Percentiles rank a stretch among this genome's conserved stretches.
Evolutionary conservation across 1,139 yeast genomes (phyloP).

Genomic region (Insectozyma bohioensis): DNA sequence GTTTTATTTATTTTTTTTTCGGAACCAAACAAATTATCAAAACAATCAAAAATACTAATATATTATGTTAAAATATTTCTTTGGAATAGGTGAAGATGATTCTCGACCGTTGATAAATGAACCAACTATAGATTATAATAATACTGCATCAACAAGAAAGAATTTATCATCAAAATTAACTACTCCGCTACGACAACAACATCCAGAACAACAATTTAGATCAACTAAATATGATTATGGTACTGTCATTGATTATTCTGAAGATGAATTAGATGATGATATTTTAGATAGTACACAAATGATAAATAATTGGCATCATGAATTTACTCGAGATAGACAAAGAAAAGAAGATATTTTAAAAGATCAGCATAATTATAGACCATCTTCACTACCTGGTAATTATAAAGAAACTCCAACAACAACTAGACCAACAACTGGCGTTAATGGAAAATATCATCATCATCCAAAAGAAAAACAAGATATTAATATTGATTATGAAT

Average conservation of each 20-base stretch:
- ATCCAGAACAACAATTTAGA: constrained; percentile 1
- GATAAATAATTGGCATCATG: constrained; percentile 12
- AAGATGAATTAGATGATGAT: constrained; percentile 24
- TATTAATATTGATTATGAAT: too few species aligned
- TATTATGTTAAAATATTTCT: constrained; percentile 12
- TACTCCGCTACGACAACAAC: not conserved
- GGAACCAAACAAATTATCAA: too few species aligned
- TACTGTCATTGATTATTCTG: constrained; percentile 11
- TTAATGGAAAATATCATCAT: too few species aligned
- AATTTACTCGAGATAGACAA: constrained; percentile 7
- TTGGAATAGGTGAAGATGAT: constrained; percentile 14
- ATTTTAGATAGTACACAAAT: constrained; percentile 14
- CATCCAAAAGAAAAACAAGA: too few species aligned
- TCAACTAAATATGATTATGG: too few species aligned
- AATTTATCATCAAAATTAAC: not conserved
- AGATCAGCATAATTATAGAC: too few species aligned
- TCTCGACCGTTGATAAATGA: constrained; percentile 32
- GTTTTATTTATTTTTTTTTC: too few species aligned
- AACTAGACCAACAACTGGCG: too few species aligned
- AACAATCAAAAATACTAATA: too few species aligned
- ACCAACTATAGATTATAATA: constrained; percentile 39
- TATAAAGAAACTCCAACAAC: too few species aligned
- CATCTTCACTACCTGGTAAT: too few species aligned
- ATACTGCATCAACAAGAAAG: constrained; percentile 16
- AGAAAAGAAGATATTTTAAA: constrained; percentile 9